These are phyloP conservation scores for Lichtheimia corymbifera DNA, from an alignment of 371 early-diverging fungal species.

Conservation along the genomic window DNA sequence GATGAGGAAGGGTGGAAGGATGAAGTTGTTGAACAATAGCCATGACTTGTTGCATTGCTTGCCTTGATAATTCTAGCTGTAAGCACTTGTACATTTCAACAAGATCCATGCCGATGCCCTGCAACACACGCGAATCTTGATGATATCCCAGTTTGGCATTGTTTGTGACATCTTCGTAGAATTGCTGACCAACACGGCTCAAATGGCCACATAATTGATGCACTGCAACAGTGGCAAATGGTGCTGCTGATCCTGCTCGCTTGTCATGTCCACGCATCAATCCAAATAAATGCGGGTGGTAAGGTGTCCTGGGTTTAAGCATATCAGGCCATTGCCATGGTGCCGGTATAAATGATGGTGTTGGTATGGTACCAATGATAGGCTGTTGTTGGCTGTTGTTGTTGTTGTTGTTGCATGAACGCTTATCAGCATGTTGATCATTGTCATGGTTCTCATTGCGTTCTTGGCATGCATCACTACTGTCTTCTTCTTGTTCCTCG, in stretches of 20 bases:
- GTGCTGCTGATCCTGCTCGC: conserved; percentile 1
- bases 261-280: conserved; percentile 7
- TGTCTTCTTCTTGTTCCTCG: too few species aligned
- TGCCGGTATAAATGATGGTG: conserved; percentile 27
- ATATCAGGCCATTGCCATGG: conserved; percentile 35
- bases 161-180: conserved; percentile 19
- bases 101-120: conserved; percentile 22
- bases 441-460: neutral
- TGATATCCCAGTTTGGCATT: conserved; percentile 18
- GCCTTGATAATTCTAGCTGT: conserved; percentile 17
- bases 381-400: neutral
- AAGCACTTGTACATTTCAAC: conserved; percentile 21
- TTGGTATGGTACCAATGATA: conserved; percentile 7
- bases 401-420: too few species aligned
- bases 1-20: neutral
- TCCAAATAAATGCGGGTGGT: conserved; percentile 25
- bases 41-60: conserved; percentile 18
- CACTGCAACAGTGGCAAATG: conserved; percentile 22
- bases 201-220: conserved; percentile 16
- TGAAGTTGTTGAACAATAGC: conserved; percentile 10
- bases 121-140: conserved; percentile 17
- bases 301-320: conserved; percentile 25
- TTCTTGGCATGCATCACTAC: neutral
- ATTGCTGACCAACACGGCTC: conserved; percentile 19
- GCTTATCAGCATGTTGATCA: too few species aligned